Conservation (phyloP, 768 basidiomycete genomes). For the Ephemerocybe angulata region DNA sequence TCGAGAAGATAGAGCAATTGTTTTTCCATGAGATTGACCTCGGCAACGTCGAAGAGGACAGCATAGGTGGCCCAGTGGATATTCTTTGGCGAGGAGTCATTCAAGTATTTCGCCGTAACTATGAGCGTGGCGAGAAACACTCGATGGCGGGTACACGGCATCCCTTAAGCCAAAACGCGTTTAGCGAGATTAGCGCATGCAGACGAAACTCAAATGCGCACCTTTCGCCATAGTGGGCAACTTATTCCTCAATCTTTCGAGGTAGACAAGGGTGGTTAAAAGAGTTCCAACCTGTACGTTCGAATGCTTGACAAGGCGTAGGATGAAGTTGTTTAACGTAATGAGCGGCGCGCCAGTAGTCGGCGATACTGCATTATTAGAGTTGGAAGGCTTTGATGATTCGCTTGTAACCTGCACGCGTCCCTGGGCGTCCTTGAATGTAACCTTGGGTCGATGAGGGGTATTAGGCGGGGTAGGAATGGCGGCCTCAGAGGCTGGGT, state of each 20-base stretch:
- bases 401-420: background rate
- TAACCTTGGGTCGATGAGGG: slow-evolving; percentile 8
- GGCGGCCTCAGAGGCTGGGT: slow-evolving; percentile 62
- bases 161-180: slow-evolving; percentile 40
- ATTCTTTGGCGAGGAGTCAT: slow-evolving; percentile 95
- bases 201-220: slow-evolving; percentile 30
- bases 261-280: slow-evolving; percentile 86
- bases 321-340: slow-evolving; percentile 80
- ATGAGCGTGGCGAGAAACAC: slow-evolving; percentile 96
- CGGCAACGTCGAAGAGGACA: slow-evolving; percentile 64
- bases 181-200: background rate
- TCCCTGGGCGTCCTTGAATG: slow-evolving; percentile 17
- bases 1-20: slow-evolving; percentile 91
- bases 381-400: background rate
- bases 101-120: slow-evolving; percentile 94
- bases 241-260: slow-evolving; percentile 79
- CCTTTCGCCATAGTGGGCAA: slow-evolving; percentile 84
- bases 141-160: slow-evolving; percentile 90
- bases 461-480: slow-evolving; percentile 44
- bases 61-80: slow-evolving; percentile 86
- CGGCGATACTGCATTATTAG: slow-evolving; percentile 6
- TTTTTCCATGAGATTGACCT: slow-evolving; percentile 96
- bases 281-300: slow-evolving; percentile 91
- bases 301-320: slow-evolving; percentile 70
- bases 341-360: slow-evolving; percentile 32